phyloP scores from a whole-genome alignment of 2,329 filamentous ascomycete genomes.

The Bipolaris gigantea region DNA sequence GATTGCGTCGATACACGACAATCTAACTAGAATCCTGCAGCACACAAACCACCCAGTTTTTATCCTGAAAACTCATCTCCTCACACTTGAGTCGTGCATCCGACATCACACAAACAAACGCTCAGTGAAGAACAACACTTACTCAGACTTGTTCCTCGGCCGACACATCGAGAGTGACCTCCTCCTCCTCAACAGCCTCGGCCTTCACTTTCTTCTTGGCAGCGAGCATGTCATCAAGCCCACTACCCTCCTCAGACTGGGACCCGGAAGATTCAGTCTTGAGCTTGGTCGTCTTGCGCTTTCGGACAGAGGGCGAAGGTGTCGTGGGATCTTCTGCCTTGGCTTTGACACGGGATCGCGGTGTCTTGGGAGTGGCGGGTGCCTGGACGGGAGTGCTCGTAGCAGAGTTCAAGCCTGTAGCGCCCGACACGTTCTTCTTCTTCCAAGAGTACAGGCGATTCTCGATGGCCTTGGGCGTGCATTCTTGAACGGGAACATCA shows the following conservation, averaged over 20 bases:
- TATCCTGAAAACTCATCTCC: too few relatives aligned
- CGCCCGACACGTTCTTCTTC: slow-evolving; percentile 15
- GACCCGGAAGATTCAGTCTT: neutral
- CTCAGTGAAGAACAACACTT: neutral
- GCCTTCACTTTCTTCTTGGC: neutral
- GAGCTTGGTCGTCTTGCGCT: neutral
- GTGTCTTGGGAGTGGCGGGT: neutral
- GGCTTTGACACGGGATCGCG: neutral
- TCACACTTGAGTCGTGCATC: too few relatives aligned
- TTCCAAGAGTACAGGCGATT: slow-evolving; percentile 28
- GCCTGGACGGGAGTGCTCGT: neutral
- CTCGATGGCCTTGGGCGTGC: slow-evolving; percentile 33
- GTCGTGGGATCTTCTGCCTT: slow-evolving; percentile 4
- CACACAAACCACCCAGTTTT: too few relatives aligned
- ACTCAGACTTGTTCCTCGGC: neutral
- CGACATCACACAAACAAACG: neutral
- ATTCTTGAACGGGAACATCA: slow-evolving; percentile 12
- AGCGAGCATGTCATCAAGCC: neutral
- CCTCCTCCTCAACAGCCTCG: neutral
- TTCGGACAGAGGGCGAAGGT: neutral
- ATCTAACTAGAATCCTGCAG: too few relatives aligned
- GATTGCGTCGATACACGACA: too few relatives aligned
- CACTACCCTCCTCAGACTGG: neutral
- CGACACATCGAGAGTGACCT: neutral
- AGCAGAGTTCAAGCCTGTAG: neutral